Conservation (phyloP, 352 stramenopile species). For the Phytophthora boehmeriae region DNA sequence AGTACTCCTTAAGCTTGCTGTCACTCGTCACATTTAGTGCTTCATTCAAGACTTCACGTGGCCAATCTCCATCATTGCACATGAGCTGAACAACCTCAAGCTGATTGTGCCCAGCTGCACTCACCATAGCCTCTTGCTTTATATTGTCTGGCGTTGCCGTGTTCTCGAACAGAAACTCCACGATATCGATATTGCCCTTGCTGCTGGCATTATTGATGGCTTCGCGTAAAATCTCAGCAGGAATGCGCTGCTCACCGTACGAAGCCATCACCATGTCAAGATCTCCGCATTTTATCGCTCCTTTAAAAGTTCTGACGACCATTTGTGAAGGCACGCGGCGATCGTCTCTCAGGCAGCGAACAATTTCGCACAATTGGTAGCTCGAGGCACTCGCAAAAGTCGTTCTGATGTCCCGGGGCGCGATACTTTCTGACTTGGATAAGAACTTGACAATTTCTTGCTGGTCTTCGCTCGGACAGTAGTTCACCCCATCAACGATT, state of each 20-base stretch:
- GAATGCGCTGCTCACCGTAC: background rate
- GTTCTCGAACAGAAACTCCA: background rate
- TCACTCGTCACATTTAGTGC: background rate
- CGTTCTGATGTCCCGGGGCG: background rate
- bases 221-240: background rate
- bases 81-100: background rate
- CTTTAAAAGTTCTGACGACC: background rate
- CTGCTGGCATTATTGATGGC: background rate
- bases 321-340: background rate
- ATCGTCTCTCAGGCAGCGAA: background rate
- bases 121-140: slow-evolving; percentile 1
- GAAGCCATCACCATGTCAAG: slow-evolving; percentile 1
- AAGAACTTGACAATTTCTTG: background rate
- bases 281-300: background rate
- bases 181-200: background rate
- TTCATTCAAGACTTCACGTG: background rate
- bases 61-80: background rate
- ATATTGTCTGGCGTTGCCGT: background rate
- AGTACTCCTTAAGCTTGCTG: background rate
- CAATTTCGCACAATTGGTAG: background rate
- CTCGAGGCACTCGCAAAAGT: background rate
- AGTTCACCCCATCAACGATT: background rate
- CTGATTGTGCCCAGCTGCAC: background rate
- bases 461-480: background rate
- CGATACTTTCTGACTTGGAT: background rate